Conservation (phyloP, 2,329 filamentous ascomycete species). For the Aaosphaeria pasadenensis region DNA sequence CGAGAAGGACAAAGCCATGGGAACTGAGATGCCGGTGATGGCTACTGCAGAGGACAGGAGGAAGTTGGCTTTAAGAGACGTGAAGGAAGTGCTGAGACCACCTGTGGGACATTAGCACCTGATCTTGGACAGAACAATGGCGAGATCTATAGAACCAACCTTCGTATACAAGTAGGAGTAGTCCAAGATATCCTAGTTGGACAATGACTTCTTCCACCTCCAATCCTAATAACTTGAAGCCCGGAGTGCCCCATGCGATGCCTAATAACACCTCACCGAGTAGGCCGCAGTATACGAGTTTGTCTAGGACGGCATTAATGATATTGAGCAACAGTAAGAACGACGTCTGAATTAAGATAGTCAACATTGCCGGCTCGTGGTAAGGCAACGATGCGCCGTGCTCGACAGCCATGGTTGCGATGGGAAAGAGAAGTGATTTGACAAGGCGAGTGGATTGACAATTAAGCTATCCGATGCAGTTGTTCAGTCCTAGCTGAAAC, state of each 20-base stretch:
- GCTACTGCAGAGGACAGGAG: slow-evolving; percentile 61
- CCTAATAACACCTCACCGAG: slow-evolving; percentile 70
- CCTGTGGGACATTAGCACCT: slow-evolving; percentile 39
- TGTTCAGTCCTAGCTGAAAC: neutral
- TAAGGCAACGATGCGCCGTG: slow-evolving; percentile 48
- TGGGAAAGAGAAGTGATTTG: slow-evolving; percentile 7
- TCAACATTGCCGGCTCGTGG: slow-evolving; percentile 59
- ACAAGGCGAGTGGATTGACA: neutral
- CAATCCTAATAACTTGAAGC: slow-evolving; percentile 56
- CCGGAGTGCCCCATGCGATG: slow-evolving; percentile 67
- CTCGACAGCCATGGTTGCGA: slow-evolving; percentile 22
- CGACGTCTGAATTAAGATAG: slow-evolving; percentile 58
- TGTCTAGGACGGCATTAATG: slow-evolving; percentile 57
- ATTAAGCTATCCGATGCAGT: neutral
- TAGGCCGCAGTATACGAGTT: slow-evolving; percentile 64
- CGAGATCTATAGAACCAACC: slow-evolving; percentile 36
- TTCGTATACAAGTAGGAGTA: slow-evolving; percentile 72
- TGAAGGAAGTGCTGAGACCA: slow-evolving; percentile 56
- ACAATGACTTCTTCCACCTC: slow-evolving; percentile 56
- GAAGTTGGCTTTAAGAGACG: slow-evolving; percentile 58
- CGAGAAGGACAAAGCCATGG: slow-evolving; percentile 65
- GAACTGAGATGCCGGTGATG: slow-evolving; percentile 60
- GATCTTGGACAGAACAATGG: neutral
- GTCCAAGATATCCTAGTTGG: slow-evolving; percentile 68
- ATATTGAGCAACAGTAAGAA: slow-evolving; percentile 64